Conservation (phyloP, 2,329 filamentous ascomycete genomes). For the Fusarium camptoceras region DNA sequence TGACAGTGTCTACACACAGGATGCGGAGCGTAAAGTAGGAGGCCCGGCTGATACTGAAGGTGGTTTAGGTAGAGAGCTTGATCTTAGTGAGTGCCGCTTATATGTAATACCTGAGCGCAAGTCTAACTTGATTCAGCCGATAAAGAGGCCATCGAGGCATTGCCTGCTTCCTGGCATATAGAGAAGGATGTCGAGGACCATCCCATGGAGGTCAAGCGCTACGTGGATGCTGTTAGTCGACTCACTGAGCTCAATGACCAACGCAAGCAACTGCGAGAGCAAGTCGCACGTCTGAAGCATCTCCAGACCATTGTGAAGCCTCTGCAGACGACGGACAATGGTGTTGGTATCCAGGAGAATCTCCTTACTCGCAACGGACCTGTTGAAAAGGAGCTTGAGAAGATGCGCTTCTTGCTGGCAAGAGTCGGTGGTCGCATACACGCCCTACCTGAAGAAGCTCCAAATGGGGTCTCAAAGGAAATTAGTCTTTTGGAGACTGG, state of each 20-base stretch:
- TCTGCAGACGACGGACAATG: slow-evolving; percentile 42
- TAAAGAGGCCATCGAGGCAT: slow-evolving; percentile 57
- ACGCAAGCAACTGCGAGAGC: slow-evolving; percentile 51
- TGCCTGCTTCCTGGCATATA: slow-evolving; percentile 61
- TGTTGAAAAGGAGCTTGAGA: slow-evolving; percentile 73
- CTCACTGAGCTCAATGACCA: slow-evolving; percentile 62
- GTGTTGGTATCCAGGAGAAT: slow-evolving; percentile 70
- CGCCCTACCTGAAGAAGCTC: slow-evolving; percentile 30
- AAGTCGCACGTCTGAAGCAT: slow-evolving; percentile 60
- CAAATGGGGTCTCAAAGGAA: slow-evolving; percentile 1
- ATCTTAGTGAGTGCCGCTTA: slow-evolving; percentile 55
- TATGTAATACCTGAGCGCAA: not conserved
- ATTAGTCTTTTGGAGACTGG: slow-evolving; percentile 26
- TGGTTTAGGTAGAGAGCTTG: slow-evolving; percentile 55
- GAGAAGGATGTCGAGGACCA: slow-evolving; percentile 52
- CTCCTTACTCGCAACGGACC: slow-evolving; percentile 73
- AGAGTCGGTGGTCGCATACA: slow-evolving; percentile 68
- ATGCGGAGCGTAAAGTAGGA: slow-evolving; percentile 55
- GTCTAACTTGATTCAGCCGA: slow-evolving; percentile 50
- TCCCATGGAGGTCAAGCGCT: slow-evolving; percentile 63
- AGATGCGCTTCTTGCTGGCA: slow-evolving; percentile 72
- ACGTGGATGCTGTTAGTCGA: slow-evolving; percentile 61
- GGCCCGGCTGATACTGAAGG: slow-evolving; percentile 53
- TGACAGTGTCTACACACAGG: slow-evolving; percentile 70
- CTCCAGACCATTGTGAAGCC: slow-evolving; percentile 65